Conservation (phyloP, 2,329 filamentous ascomycete genomes). For the Chaetomiaceae sp. region DNA sequence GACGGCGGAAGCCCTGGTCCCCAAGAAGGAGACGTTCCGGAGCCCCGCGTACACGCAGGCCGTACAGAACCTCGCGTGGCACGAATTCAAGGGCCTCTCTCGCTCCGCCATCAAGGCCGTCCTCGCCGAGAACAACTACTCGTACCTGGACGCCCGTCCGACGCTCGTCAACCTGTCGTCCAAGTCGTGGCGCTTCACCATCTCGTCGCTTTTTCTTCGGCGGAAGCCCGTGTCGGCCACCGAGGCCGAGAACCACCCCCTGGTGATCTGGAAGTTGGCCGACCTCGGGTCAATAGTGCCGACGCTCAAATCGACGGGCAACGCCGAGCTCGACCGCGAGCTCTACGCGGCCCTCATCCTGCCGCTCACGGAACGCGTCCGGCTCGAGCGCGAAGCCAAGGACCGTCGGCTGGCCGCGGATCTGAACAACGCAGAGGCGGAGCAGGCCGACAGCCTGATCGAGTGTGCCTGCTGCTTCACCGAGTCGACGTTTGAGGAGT, state of each 20-base stretch:
- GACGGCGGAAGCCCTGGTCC: conserved; percentile 34
- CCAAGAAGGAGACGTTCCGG: conserved; percentile 62
- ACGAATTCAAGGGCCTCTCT: conserved; percentile 71
- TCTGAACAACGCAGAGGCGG: conserved; percentile 56
- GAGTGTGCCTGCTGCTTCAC: conserved; percentile 79
- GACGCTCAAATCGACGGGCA: conserved; percentile 61
- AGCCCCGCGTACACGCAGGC: conserved; percentile 63
- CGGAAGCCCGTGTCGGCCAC: conserved; percentile 51
- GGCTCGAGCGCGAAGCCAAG: conserved; percentile 41
- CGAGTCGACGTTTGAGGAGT: conserved; percentile 65
- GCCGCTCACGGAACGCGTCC: conserved; percentile 45
- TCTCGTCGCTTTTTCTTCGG: conserved; percentile 65
- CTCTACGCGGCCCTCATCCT: conserved; percentile 53
- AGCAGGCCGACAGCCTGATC: conserved; percentile 49
- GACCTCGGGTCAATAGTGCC: conserved; percentile 55
- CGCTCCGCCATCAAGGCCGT: conserved; percentile 72
- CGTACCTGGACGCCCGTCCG: conserved; percentile 66
- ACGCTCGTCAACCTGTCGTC: conserved; percentile 64
- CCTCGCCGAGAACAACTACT: conserved; percentile 74
- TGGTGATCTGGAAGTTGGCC: conserved; percentile 57
- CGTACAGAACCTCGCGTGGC: conserved; percentile 61
- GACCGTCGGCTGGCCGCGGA: conserved; percentile 50
- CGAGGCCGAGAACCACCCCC: conserved; percentile 55
- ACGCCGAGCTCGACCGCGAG: conserved; percentile 58
- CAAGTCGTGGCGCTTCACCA: conserved; percentile 72